Conservation (phyloP, 2,329 filamentous ascomycete genomes). For the Verticillium longisporum region DNA sequence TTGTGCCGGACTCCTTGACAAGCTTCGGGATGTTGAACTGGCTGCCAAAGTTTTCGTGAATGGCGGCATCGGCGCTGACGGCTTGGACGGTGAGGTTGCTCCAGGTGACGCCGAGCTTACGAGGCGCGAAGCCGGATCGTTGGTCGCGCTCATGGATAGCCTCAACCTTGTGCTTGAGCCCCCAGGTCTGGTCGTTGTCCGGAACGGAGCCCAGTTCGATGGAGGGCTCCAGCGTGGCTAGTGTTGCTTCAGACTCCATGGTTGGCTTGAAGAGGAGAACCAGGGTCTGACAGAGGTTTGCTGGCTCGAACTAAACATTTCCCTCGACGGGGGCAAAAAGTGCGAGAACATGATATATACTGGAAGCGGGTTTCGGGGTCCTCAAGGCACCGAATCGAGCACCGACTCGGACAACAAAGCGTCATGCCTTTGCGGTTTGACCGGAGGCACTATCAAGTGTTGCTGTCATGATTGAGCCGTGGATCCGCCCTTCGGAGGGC, state of each 20-base stretch:
- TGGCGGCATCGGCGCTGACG: conserved; percentile 51
- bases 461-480: neutral
- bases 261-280: neutral
- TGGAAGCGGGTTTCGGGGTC: neutral
- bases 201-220: conserved; percentile 1
- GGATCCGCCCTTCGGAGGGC: neutral
- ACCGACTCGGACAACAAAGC: neutral
- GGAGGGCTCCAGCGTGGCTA: conserved; percentile 8
- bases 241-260: conserved; percentile 11
- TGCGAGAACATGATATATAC: neutral
- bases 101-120: conserved; percentile 58
- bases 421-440: too few species aligned
- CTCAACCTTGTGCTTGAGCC: conserved; percentile 39
- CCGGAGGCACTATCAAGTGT: neutral
- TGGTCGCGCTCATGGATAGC: conserved; percentile 33
- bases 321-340: neutral
- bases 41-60: conserved; percentile 58
- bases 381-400: neutral
- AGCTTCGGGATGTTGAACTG: conserved; percentile 50
- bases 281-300: neutral
- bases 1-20: conserved; percentile 47
- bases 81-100: conserved; percentile 57
- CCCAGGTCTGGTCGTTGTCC: conserved; percentile 27
- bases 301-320: neutral
- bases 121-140: conserved; percentile 36